phyloP scores from a whole-genome alignment of 768 basidiomycete genomes.

The Cystobasidium ongulense region DNA sequence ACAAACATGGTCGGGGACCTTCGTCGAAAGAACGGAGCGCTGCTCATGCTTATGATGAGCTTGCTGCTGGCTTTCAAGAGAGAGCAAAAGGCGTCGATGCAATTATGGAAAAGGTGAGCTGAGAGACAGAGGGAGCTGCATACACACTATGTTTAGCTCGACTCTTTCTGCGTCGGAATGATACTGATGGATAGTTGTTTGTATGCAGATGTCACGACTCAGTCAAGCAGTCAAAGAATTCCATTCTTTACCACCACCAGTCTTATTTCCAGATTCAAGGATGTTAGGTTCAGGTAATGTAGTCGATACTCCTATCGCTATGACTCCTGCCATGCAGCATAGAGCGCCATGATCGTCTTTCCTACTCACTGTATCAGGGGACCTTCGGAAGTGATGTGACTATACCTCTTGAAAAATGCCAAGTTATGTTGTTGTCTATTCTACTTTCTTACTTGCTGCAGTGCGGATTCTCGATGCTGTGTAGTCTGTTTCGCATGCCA shows the following conservation, averaged over 20 bases:
- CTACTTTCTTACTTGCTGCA: no score
- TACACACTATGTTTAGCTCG: no score
- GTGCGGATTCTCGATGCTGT: no score
- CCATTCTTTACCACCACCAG: constrained; percentile 29
- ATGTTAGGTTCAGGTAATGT: not conserved
- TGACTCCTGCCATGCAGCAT: not conserved
- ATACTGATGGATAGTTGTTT: not conserved
- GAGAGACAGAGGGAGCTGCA: no score
- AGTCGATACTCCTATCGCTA: constrained; percentile 11
- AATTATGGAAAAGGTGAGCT: constrained; percentile 32
- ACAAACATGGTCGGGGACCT: not conserved
- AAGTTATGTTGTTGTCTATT: no score
- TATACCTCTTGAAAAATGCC: no score
- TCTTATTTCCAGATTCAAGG: constrained; percentile 8
- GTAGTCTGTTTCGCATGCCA: no score
- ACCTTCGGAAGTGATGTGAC: no score
- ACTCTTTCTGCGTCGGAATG: no score
- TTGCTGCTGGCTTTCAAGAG: constrained; percentile 4
- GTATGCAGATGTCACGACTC: constrained; percentile 8
- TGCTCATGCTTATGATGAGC: constrained; percentile 24
- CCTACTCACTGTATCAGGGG: not conserved
- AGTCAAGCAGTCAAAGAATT: constrained; percentile 32
- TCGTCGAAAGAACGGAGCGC: not conserved
- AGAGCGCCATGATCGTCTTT: not conserved
- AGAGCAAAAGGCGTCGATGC: constrained; percentile 24